Conservation (phyloP, 139 green algal species). For the Coccomyxa sp. region DNA sequence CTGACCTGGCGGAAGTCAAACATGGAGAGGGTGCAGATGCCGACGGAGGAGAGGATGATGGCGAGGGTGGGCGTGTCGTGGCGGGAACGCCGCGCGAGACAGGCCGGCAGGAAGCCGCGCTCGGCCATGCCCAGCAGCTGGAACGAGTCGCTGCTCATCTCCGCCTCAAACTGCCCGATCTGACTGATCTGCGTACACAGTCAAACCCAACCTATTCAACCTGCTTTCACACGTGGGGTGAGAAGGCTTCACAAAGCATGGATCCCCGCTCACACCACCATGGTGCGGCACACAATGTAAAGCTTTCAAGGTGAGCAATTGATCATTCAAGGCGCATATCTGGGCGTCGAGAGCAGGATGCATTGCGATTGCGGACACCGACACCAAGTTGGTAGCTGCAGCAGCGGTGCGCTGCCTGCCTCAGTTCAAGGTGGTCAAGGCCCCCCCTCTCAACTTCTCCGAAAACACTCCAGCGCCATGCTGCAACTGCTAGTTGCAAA, state of each 20-base stretch:
- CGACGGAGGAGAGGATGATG: slow-evolving; percentile 76
- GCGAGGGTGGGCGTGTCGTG: slow-evolving; percentile 84
- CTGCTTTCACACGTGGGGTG: no score
- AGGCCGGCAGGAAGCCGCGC: slow-evolving; percentile 84
- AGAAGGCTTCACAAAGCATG: not conserved
- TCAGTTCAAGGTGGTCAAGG: no score
- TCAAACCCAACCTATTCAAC: not conserved
- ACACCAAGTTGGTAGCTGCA: no score
- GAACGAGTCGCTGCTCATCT: slow-evolving; percentile 93
- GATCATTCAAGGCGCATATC: no score
- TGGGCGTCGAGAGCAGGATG: no score
- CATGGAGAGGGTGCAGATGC: slow-evolving; percentile 65
- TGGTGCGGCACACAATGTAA: not conserved
- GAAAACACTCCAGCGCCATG: no score
- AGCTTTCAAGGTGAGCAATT: no score
- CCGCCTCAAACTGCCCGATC: slow-evolving; percentile 92
- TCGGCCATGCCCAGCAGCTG: slow-evolving; percentile 92
- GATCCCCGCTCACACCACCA: not conserved
- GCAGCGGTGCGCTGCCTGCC: no score
- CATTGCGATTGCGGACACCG: no score
- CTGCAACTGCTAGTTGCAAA: no score
- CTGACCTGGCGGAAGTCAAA: slow-evolving; percentile 14
- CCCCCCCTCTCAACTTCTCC: no score
- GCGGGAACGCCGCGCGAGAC: slow-evolving; percentile 45
- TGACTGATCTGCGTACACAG: slow-evolving; percentile 47